These are phyloP conservation scores for Botryosphaeria dothidea DNA, from an alignment of 2,329 filamentous ascomycete genomes.

Conservation along the genomic window DNA sequence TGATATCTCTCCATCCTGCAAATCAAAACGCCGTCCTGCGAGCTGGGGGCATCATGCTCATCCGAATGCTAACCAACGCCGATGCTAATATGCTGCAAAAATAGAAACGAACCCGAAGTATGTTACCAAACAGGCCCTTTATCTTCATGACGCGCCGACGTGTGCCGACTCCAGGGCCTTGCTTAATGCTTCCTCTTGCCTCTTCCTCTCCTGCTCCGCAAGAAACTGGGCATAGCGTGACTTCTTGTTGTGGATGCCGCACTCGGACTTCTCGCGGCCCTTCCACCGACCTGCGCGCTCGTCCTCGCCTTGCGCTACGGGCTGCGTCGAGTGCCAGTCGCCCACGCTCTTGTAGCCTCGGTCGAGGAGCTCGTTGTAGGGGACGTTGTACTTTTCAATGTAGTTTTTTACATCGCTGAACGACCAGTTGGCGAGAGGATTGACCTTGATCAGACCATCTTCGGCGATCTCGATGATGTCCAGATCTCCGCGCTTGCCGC, in stretches of 20 bases:
- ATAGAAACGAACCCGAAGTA: not conserved
- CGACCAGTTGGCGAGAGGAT: constrained; percentile 91
- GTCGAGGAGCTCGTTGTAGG: constrained; percentile 90
- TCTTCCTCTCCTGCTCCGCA: constrained; percentile 69
- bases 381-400: constrained; percentile 81
- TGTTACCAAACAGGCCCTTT: too few species aligned
- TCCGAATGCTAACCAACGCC: constrained; percentile 28
- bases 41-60: constrained; percentile 15
- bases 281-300: constrained; percentile 97
- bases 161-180: constrained; percentile 18
- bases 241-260: constrained; percentile 97
- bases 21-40: constrained; percentile 16
- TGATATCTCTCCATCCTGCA: constrained; percentile 15
- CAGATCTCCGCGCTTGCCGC: constrained; percentile 85
- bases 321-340: constrained; percentile 95
- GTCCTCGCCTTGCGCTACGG: constrained; percentile 87
- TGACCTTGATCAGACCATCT: constrained; percentile 91
- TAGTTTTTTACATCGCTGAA: constrained; percentile 90
- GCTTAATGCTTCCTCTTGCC: constrained; percentile 26
- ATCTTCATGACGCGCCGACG: constrained; percentile 11
- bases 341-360: constrained; percentile 97
- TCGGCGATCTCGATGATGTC: constrained; percentile 93
- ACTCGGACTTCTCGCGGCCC: constrained; percentile 93
- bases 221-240: constrained; percentile 89
- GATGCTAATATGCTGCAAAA: constrained; percentile 29